Evolutionary conservation across 2,329 filamentous ascomycete genomes (phyloP), one percentile per base, ranked within the genome.

Genomic region (Hymenoscyphus albidus): DNA sequence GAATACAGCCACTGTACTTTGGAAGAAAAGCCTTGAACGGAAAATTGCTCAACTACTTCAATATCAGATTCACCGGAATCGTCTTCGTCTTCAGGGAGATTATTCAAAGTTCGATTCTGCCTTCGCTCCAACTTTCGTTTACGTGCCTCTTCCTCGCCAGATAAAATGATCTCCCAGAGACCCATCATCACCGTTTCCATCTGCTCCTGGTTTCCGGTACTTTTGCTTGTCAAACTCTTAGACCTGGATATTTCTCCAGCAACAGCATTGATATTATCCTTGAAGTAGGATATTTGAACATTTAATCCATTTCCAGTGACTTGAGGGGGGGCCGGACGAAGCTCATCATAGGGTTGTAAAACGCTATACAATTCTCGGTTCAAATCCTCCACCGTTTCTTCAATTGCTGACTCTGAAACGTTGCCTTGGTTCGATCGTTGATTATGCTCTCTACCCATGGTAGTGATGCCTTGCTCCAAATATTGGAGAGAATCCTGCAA

Each of bases 1-100:
- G 83, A 82, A 74, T 93, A 92, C 4, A 97, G 80, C 78, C 87
- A 90, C 72, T 93, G 89, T 0, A 98, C 87, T 72, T 91, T 92
- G 9, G 85, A 80, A 16, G 88, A 89, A 75, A 98, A 96, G 22
- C 88, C 91, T 27, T 84, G 81, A 3, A 97, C 79, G 1, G 89
- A 90, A 77, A 91, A 96, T 0, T 82, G 71, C 70, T 90, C 87
- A 64, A 81, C 81, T 31, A 79, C 73, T 68, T 85, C 81, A 63
- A 82, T 80, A 18, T 82, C 81, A 67, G 90, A 87, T 65, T 88
- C 85, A 31, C 85, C 85, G 2, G 86, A 87, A 54, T 81, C 78
- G 32, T 88, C 86, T 14, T 85, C 83, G 44, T 89, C 86, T 6
- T 83, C 82, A 10, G 79, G 78, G 9, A 85, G 74, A 12, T 85